These are phyloP conservation scores for Hirschioporus abietinus DNA, from an alignment of 768 basidiomycete species.

Conservation along the genomic window DNA sequence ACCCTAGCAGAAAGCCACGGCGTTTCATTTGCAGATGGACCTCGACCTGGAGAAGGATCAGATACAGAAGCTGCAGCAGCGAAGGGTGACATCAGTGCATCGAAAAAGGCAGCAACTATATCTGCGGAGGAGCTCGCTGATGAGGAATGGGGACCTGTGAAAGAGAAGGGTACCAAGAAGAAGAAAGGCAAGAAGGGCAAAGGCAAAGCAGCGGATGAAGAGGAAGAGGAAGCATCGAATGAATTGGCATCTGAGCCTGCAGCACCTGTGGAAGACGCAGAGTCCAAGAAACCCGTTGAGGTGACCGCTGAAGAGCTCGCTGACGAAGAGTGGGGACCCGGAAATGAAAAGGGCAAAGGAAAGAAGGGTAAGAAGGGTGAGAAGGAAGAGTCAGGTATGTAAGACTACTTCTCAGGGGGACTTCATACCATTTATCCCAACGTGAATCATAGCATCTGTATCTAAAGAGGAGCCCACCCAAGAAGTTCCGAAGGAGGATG, in stretches of 20 bases:
- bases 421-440: neutral
- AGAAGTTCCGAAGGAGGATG: slow-evolving; percentile 28
- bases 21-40: slow-evolving; percentile 19
- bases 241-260: slow-evolving; percentile 25
- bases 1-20: slow-evolving; percentile 15
- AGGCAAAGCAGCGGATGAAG: slow-evolving; percentile 21
- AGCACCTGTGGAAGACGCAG: slow-evolving; percentile 26
- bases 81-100: slow-evolving; percentile 20
- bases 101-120: slow-evolving; percentile 42
- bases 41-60: slow-evolving; percentile 18
- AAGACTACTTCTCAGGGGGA: neutral
- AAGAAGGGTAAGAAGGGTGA: slow-evolving; percentile 44
- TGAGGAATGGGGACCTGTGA: slow-evolving; percentile 66
- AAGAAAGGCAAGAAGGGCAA: slow-evolving; percentile 56
- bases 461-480: slow-evolving; percentile 10
- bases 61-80: slow-evolving; percentile 23
- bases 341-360: slow-evolving; percentile 23
- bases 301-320: slow-evolving; percentile 41
- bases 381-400: slow-evolving; percentile 20
- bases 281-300: slow-evolving; percentile 24
- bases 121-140: slow-evolving; percentile 72
- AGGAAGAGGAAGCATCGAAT: slow-evolving; percentile 15
- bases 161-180: slow-evolving; percentile 31
- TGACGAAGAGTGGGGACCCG: slow-evolving; percentile 37
- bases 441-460: neutral